Evolutionary conservation across 495 filamentous ascomycete genomes (phyloP).

Genomic region (Barbatosphaeria neglecta): DNA sequence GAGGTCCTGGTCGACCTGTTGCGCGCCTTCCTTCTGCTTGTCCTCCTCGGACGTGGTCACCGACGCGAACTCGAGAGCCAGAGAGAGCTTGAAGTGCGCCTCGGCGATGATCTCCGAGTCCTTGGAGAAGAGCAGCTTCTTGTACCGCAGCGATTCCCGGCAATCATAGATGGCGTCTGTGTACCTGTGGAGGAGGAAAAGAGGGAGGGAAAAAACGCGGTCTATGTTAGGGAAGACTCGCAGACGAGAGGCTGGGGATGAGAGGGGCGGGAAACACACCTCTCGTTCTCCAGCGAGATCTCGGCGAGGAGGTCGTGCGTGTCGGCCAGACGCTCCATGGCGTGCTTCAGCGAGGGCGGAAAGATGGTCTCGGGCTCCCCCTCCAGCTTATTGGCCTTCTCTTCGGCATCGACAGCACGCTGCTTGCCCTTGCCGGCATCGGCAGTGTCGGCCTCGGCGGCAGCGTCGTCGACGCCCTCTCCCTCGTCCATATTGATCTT

Average conservation of each 20-base stretch:
- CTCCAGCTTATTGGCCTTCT: neutral
- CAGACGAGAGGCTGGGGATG: neutral
- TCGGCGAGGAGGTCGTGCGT: slow-evolving; percentile 86
- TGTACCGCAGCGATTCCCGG: slow-evolving; percentile 60
- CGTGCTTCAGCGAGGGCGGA: slow-evolving; percentile 40
- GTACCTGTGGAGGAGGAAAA: no score
- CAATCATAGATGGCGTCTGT: slow-evolving; percentile 69
- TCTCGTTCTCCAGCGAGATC: slow-evolving; percentile 89
- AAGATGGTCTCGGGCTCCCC: slow-evolving; percentile 36
- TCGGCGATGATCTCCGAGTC: slow-evolving; percentile 80
- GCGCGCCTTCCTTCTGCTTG: slow-evolving; percentile 17
- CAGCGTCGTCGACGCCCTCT: slow-evolving; percentile 1
- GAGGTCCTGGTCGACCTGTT: slow-evolving; percentile 51
- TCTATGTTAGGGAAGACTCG: slow-evolving; percentile 4
- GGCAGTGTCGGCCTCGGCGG: neutral
- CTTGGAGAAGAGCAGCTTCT: slow-evolving; percentile 60
- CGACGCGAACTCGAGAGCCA: slow-evolving; percentile 87
- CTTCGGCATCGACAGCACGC: neutral
- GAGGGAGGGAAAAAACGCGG: no score
- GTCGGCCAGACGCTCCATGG: slow-evolving; percentile 78
- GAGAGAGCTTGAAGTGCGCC: slow-evolving; percentile 88
- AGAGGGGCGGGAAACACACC: slow-evolving; percentile 20
- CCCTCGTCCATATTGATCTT: slow-evolving; percentile 37
- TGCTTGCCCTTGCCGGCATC: slow-evolving; percentile 12
- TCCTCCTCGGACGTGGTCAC: slow-evolving; percentile 52